Percentiles rank a stretch among this genome's conserved stretches.
Evolutionary conservation across 441 rosid genomes (phyloP).

Genomic region (Populus trichocarpa): DNA sequence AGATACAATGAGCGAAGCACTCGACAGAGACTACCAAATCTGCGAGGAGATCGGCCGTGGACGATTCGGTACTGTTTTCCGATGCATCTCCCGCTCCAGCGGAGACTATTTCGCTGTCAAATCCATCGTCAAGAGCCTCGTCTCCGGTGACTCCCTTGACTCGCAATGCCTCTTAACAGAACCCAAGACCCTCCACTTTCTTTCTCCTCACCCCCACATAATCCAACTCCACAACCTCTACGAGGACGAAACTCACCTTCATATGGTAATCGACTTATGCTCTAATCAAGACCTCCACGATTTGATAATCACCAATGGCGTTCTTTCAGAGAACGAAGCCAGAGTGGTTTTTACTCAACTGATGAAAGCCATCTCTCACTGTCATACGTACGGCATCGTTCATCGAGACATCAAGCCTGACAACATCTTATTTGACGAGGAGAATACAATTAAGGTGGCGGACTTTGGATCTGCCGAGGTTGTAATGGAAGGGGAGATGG

Average conservation of each 20-base stretch:
- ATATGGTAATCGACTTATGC: slow-evolving; percentile 60
- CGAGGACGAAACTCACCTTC: slow-evolving; percentile 51
- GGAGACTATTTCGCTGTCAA: slow-evolving; percentile 51
- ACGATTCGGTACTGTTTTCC: slow-evolving; percentile 52
- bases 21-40: slow-evolving; percentile 42
- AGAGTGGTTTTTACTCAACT: slow-evolving; percentile 37
- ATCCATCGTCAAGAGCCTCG: slow-evolving; percentile 46
- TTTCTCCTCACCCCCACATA: slow-evolving; percentile 53
- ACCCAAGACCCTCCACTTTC: slow-evolving; percentile 48
- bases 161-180: slow-evolving; percentile 52
- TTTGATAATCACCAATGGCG: slow-evolving; percentile 26
- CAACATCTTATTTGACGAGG: slow-evolving; percentile 43
- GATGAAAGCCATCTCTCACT: slow-evolving; percentile 46
- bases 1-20: slow-evolving; percentile 39
- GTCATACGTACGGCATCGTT: slow-evolving; percentile 52
- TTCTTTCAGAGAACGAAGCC: slow-evolving; percentile 37
- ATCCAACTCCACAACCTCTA: slow-evolving; percentile 31
- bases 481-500: slow-evolving; percentile 22
- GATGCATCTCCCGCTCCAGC: slow-evolving; percentile 31
- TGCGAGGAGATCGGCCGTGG: slow-evolving; percentile 66
- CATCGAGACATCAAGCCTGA: slow-evolving; percentile 77
- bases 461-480: slow-evolving; percentile 68
- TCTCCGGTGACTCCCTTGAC: slow-evolving; percentile 64
- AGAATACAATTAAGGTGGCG: slow-evolving; percentile 33
- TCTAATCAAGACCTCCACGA: slow-evolving; percentile 41